Evolutionary conservation across 2,329 filamentous ascomycete species (phyloP).

Genomic region (Monilinia fructigena): DNA sequence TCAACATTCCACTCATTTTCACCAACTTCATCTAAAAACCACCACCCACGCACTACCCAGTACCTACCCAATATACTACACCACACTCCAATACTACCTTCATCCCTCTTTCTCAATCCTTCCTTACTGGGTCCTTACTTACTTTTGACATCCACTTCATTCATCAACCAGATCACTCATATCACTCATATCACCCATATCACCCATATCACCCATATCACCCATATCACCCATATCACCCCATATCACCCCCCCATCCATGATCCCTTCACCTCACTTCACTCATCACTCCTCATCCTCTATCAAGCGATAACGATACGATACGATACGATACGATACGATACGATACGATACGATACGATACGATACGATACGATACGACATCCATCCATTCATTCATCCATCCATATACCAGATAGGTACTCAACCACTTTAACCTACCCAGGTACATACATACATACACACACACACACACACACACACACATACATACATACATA

Average conservation of each 20-base stretch:
- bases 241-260: no score
- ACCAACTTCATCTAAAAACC: no score
- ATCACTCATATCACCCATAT: not conserved
- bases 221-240: not conserved
- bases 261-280: conserved; percentile 8
- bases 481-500: not conserved
- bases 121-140: no score
- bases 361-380: not conserved
- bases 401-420: no score
- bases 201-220: not conserved
- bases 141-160: not conserved
- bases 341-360: not conserved
- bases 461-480: not conserved
- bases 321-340: no score
- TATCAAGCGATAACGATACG: conserved; percentile 15
- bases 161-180: not conserved
- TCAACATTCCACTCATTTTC: no score
- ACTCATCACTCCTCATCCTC: not conserved
- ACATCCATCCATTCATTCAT: no score
- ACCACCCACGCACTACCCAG: no score
- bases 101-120: no score
- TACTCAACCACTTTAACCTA: no score
- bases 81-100: no score
- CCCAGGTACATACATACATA: not conserved
- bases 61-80: no score